Evolutionary conservation across 495 filamentous ascomycete genomes (phyloP).

Genomic region (Achaetomiella virescens): DNA sequence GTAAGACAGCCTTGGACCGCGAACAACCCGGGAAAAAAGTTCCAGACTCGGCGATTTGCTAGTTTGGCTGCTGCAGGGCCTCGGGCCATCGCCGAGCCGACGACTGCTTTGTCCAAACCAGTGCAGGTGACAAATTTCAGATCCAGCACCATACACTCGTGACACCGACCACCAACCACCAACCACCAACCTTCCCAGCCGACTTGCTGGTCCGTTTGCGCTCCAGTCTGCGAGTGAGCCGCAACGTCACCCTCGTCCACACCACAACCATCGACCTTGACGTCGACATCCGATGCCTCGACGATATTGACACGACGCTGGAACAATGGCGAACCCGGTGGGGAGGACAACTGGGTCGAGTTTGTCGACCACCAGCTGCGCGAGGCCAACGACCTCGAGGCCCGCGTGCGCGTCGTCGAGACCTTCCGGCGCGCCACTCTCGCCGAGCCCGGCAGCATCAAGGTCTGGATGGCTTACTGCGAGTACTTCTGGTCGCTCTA

Average conservation of each 20-base stretch:
- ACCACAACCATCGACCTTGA: not conserved
- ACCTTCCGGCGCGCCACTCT: constrained; percentile 70
- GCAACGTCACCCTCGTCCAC: not conserved
- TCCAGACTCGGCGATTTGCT: not conserved
- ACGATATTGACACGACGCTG: constrained; percentile 13
- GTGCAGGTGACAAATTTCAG: constrained; percentile 8
- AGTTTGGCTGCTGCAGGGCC: not conserved
- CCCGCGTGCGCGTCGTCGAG: constrained; percentile 70
- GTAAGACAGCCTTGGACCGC: not conserved
- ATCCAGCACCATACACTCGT: too few relatives aligned
- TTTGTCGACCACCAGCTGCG: constrained; percentile 48
- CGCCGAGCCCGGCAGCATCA: constrained; percentile 77
- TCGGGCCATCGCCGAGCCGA: not conserved
- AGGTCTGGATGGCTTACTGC: constrained; percentile 83
- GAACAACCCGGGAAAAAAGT: not conserved
- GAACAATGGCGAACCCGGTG: constrained; percentile 47
- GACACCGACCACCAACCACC: too few relatives aligned
- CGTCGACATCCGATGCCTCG: constrained; percentile 24
- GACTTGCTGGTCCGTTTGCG: not conserved
- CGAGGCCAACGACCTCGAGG: constrained; percentile 45
- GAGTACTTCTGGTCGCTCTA: constrained; percentile 79
- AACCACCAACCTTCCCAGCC: not conserved
- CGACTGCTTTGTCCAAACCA: not conserved
- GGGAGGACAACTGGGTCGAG: constrained; percentile 51
- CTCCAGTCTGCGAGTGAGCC: not conserved